Conservation (phyloP, 352 stramenopile species). For the Globisporangium middletonii region DNA sequence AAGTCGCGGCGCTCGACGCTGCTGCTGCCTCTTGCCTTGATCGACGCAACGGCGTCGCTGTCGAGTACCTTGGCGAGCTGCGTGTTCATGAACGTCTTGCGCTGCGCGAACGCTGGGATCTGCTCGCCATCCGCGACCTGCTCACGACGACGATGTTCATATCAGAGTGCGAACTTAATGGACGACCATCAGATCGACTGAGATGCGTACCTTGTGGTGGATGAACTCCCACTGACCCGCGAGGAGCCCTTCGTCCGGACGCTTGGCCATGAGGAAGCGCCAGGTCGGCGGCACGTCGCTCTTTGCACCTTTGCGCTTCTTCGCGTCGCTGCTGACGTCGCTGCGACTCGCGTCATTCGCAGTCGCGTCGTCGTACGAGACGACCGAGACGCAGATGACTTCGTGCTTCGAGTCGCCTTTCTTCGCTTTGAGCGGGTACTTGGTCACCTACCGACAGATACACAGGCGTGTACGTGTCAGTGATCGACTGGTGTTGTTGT, state of each 20-base stretch:
- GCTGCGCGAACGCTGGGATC: conserved; percentile 56
- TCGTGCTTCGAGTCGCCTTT: conserved; percentile 78
- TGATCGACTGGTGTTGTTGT: neutral
- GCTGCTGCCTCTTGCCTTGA: conserved; percentile 10
- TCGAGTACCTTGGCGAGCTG: conserved; percentile 32
- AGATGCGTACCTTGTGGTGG: conserved; percentile 44
- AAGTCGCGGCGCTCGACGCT: conserved; percentile 42
- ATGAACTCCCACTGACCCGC: conserved; percentile 89
- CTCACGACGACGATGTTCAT: neutral
- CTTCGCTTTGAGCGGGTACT: conserved; percentile 78
- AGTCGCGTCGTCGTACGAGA: conserved; percentile 32
- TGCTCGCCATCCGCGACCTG: conserved; percentile 55
- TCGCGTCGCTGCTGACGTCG: neutral
- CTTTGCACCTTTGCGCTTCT: conserved; percentile 3
- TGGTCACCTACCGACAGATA: conserved; percentile 38
- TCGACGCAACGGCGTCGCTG: conserved; percentile 13
- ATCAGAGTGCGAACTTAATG: neutral
- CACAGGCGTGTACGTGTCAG: neutral
- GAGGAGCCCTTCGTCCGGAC: conserved; percentile 62
- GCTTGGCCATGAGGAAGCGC: conserved; percentile 77
- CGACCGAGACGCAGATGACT: conserved; percentile 63
- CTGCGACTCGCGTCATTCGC: neutral
- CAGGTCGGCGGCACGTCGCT: conserved; percentile 24
- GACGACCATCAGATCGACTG: neutral
- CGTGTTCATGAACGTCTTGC: conserved; percentile 48